These are phyloP conservation scores for Pythium aquatile DNA, from an alignment of 352 stramenopile genomes.

Conservation along the genomic window DNA sequence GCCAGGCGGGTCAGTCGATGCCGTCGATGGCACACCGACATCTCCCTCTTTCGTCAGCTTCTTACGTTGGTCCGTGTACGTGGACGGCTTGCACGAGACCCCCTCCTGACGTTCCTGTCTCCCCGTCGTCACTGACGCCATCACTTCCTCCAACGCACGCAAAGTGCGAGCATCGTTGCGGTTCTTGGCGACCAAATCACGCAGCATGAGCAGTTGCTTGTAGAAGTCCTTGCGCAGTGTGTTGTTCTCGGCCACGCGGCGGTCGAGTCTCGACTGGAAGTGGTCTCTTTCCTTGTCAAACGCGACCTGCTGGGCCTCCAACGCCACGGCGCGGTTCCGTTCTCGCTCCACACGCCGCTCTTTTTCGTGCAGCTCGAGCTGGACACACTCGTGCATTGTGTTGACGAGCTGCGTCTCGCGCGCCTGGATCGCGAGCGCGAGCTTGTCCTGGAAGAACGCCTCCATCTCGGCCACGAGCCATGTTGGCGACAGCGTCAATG, in stretches of 20 bases:
- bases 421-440: conserved; percentile 49
- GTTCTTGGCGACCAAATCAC: conserved; percentile 62
- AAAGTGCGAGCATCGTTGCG: conserved; percentile 47
- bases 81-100: not conserved
- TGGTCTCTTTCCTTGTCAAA: conserved; percentile 36
- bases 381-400: conserved; percentile 53
- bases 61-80: conserved; percentile 7
- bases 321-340: conserved; percentile 25
- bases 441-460: conserved; percentile 40
- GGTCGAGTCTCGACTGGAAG: conserved; percentile 58
- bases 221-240: conserved; percentile 69
- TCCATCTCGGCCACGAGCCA: conserved; percentile 30
- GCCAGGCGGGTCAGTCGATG: conserved; percentile 14
- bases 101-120: not conserved
- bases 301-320: conserved; percentile 16
- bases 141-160: conserved; percentile 52
- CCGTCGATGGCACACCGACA: not conserved
- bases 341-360: conserved; percentile 23
- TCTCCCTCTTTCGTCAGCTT: conserved; percentile 1
- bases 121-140: conserved; percentile 25
- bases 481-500: not conserved
- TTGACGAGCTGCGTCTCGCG: conserved; percentile 58
- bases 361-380: conserved; percentile 39
- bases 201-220: conserved; percentile 69
- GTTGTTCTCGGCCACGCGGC: conserved; percentile 62